These are phyloP conservation scores for Babjeviella inositovora DNA, from an alignment of 805 yeast species.

Conservation along the genomic window DNA sequence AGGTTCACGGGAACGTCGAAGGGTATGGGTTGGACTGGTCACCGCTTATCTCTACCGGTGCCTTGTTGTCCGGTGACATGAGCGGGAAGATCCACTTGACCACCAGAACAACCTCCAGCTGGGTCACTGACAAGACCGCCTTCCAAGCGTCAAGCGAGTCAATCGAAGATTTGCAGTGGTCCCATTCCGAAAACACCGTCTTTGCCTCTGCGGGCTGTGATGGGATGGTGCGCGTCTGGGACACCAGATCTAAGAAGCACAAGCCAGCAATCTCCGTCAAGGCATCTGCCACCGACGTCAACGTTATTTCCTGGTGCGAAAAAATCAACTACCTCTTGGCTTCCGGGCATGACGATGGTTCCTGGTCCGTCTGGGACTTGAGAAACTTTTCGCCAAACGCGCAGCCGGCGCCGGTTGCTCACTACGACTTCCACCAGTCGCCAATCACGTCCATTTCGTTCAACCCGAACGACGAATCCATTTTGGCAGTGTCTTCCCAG, in stretches of 20 bases:
- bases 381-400: constrained; percentile 58
- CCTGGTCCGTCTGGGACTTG: constrained; percentile 97
- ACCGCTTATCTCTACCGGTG: constrained; percentile 65
- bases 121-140: constrained; percentile 80
- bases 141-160: constrained; percentile 55
- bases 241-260: constrained; percentile 83
- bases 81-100: constrained; percentile 74
- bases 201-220: constrained; percentile 93
- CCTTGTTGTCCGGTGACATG: constrained; percentile 78
- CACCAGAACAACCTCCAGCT: constrained; percentile 54
- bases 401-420: constrained; percentile 72
- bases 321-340: constrained; percentile 80
- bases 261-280: constrained; percentile 75
- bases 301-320: constrained; percentile 91
- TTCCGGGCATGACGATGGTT: constrained; percentile 93
- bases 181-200: constrained; percentile 79
- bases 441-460: constrained; percentile 88
- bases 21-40: constrained; percentile 98
- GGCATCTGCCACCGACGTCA: constrained; percentile 75
- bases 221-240: constrained; percentile 91
- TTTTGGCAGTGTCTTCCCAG: constrained; percentile 89
- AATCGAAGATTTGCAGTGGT: constrained; percentile 97
- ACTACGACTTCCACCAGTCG: constrained; percentile 87
- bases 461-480: constrained; percentile 91
- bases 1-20: constrained; percentile 85